Base-by-base conservation (phyloP, 805 yeast genomes). In the Saturnispora besseyi region DNA sequence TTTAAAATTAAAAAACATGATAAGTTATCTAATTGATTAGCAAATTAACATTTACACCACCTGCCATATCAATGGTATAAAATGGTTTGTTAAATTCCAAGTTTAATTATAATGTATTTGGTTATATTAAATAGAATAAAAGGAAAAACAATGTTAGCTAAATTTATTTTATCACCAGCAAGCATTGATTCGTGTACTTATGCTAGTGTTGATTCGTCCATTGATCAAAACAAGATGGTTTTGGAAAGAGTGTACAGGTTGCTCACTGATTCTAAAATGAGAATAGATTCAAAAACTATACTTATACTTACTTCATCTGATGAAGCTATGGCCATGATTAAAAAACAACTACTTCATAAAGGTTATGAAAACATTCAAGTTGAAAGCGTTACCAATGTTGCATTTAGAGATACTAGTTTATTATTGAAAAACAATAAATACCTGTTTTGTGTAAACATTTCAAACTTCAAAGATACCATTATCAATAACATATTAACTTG, bases 261-360 rank as follows among this genome's bases (percentile, higher is more conserved):
- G 8, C 10, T 24, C 8, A 31, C 9, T 7, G 49, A 46, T 33
- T 15, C 37, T 7, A 40, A 15, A 28, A 21, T 40, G 31, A 40
- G 32, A 10, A 24, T 21, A 4, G 26, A 40, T 5, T 29, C 24
- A 22, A 9, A 15, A 8, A 18, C 30, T 4, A 18, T 41, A 2
- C 24, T 46, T 18, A 29, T 40, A n/a, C 3, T 46, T 3, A 31
- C 44, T 30, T 46, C 49, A 9, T 46, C 49, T 11, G 32, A 46
- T 4, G 40, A 24, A 12, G 7, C 22, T 18, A 21, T 12, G 10
- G 21, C 30, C 7, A 3, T 8, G 10, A 9, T 45, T 13, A 29
- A 6, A 15, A 31, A 30, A 12, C 11, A 11, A 30, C 30, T 46
- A 26, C n/a, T 13, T 3, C 9, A 11, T 10, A 31, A 8, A 2